Evolutionary conservation across 1,139 yeast species (phyloP), one percentile per base, ranked within the genome.

Genomic region (Suhomyces yuchorum): DNA sequence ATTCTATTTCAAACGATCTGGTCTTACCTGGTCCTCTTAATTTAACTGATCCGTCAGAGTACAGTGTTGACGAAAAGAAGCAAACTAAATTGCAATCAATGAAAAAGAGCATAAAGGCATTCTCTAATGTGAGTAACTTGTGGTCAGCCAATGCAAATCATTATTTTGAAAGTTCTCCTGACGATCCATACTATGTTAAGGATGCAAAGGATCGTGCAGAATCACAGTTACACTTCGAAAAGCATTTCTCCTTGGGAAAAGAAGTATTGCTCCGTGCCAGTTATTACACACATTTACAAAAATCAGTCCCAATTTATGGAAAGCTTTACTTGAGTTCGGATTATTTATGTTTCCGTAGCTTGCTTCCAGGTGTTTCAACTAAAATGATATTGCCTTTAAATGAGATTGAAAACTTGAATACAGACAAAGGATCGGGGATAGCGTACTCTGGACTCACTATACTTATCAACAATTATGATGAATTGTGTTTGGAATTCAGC

Each of bases 331-430:
- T 92, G 17, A 88, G 96, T 1, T 73, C 77, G 22, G 75, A 74
- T 33, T 81, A 77, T 51, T 62, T 92, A 15, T 91, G 97, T 54
- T 92, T 87, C 65, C 73, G 96, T 51, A 85, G 96, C 45, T 71
- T 89, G 40, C 62, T 90, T 5, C 96, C 96, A 0, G 96, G 96
- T 0, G 78, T 87, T 0, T 78, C 81, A 36, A 86, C 96, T 1
- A 80, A 80, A 52, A 89, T 92, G 96, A 81, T 90, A n/a, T 65
- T 92, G 14, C 98, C 98, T 0, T 67, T 87, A 41, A 59, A 62
- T 15, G 95, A 88, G 57, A 71, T 92, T 28, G 95, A 86, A 58
- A 81, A 78, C 44, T 85, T 86, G 47, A 75, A 77, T 44, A 79
- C 78, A 53, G 91, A 85, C 55, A 79, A 78, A 43, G 91, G 90